These are phyloP conservation scores for Zizania palustris DNA, from an alignment of 202 grass and related monocot species.

Conservation along the genomic window DNA sequence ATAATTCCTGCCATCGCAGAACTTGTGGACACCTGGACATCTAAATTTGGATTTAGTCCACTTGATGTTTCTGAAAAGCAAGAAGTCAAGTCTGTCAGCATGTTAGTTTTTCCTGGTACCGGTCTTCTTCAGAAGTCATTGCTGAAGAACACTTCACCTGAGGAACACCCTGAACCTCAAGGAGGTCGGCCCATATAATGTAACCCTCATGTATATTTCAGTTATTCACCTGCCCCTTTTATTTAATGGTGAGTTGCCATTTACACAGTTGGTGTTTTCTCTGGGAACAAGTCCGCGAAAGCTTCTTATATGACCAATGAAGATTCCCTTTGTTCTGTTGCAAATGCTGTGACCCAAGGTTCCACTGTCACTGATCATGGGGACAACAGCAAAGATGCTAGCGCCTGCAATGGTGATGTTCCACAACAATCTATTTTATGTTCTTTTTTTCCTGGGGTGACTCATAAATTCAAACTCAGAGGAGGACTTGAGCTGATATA, in stretches of 20 bases:
- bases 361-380: constrained; percentile 31
- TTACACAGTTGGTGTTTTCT: constrained; percentile 35
- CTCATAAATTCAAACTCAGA: constrained; percentile 32
- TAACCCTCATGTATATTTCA: constrained; percentile 22
- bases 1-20: constrained; percentile 91
- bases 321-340: constrained; percentile 34
- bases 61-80: constrained; percentile 70
- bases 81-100: constrained; percentile 77
- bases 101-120: constrained; percentile 89
- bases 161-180: constrained; percentile 34
- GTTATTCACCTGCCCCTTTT: constrained; percentile 23
- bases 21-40: constrained; percentile 89
- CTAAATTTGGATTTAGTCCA: constrained; percentile 82
- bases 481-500: constrained; percentile 20
- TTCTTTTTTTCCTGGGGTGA: neutral
- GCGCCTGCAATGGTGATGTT: constrained; percentile 41
- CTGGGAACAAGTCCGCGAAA: constrained; percentile 30
- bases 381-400: constrained; percentile 42
- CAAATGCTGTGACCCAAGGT: constrained; percentile 42
- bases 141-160: constrained; percentile 53
- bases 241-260: constrained; percentile 5
- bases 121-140: constrained; percentile 91
- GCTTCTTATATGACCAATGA: constrained; percentile 41
- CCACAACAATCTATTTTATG: constrained; percentile 27
- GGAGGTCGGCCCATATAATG: constrained; percentile 55